Percentiles rank a stretch among this genome's conserved stretches.
Evolutionary conservation across 116 monocot species (phyloP).

Genomic region (Papilionanthe hybrid): DNA sequence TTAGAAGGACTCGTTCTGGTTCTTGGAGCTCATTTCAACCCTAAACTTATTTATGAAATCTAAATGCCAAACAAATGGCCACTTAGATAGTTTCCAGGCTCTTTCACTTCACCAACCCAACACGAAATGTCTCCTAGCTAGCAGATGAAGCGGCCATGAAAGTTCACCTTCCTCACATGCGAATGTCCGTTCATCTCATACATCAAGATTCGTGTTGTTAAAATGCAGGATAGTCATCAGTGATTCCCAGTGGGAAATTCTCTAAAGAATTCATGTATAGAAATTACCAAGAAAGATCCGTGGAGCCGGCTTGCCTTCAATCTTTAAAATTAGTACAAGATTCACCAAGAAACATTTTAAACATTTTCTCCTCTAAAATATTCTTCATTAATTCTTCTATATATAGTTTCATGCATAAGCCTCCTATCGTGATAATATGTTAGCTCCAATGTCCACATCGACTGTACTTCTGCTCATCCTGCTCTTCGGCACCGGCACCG

Average conservation of each 20-base stretch:
- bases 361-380: not conserved
- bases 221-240: no score
- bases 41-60: no score
- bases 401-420: not conserved
- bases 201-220: no score
- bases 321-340: not conserved
- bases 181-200: no score
- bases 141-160: no score
- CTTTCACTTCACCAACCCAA: no score
- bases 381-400: not conserved
- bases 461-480: conserved; percentile 1
- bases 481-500: not conserved
- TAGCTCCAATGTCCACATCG: not conserved
- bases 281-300: not conserved
- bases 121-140: no score
- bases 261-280: not conserved
- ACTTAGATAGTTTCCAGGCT: no score
- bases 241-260: not conserved
- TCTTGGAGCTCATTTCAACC: no score
- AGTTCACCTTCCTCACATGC: no score
- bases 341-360: conserved; percentile 1
- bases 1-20: no score
- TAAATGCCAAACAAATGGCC: no score
- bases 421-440: not conserved
- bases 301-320: not conserved